Percentiles rank a stretch among this genome's conserved stretches.
These are phyloP conservation scores for Fraxinus sp. DNA, from an alignment of 305 asterid genomes.

Conservation along the genomic window DNA sequence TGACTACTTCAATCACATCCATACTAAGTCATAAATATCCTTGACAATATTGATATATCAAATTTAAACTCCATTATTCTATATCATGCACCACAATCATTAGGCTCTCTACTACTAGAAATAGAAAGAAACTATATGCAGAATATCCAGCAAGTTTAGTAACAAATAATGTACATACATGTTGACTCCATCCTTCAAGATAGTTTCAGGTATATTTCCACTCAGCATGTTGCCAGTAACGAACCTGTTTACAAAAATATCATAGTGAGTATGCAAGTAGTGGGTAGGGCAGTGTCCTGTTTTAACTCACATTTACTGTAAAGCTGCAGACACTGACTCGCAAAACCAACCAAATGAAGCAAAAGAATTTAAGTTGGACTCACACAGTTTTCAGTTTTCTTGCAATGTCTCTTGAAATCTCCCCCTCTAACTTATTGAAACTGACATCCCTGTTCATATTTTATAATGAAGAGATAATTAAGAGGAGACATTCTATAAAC, in stretches of 20 bases:
- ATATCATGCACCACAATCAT: neutral
- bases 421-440: constrained; percentile 75
- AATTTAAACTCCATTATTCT: neutral
- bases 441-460: constrained; percentile 71
- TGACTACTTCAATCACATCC: neutral
- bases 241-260: constrained; percentile 47
- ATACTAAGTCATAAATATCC: neutral
- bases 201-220: constrained; percentile 69
- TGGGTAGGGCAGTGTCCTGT: neutral
- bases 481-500: neutral
- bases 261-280: neutral
- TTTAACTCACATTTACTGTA: neutral
- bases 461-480: constrained; percentile 9
- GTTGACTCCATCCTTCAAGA: constrained; percentile 71
- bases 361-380: constrained; percentile 32
- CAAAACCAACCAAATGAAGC: constrained; percentile 3
- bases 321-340: neutral
- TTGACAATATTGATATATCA: neutral
- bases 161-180: constrained; percentile 50
- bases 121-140: neutral
- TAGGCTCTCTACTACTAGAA: neutral
- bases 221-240: constrained; percentile 67
- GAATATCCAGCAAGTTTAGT: neutral
- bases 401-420: constrained; percentile 52
- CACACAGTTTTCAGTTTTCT: constrained; percentile 73